Percentiles rank a stretch among this genome's conserved stretches.
Evolutionary conservation across 352 stramenopile genomes (phyloP).

Genomic region (Pythium coloratum): DNA sequence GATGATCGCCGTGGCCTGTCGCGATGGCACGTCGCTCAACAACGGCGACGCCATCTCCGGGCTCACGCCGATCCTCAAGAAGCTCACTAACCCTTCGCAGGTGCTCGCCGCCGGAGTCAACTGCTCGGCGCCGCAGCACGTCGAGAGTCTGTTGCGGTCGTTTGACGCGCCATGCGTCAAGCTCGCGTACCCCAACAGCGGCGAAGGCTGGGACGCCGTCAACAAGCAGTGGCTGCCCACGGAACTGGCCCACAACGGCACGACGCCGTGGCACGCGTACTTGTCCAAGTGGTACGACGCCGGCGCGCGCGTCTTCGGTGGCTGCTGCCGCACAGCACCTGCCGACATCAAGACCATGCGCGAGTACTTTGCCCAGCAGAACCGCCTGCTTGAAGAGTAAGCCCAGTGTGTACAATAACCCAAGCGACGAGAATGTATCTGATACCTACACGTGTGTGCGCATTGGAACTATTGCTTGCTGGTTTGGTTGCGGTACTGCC

Average conservation of each 20-base stretch:
- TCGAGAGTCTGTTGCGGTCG: slow-evolving; percentile 56
- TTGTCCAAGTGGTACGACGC: slow-evolving; percentile 66
- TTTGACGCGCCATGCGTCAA: slow-evolving; percentile 53
- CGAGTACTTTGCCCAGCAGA: slow-evolving; percentile 40
- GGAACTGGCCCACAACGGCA: slow-evolving; percentile 28
- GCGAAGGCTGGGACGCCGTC: slow-evolving; percentile 75
- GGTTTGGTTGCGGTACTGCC: not conserved
- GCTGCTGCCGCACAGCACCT: slow-evolving; percentile 80
- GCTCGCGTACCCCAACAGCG: slow-evolving; percentile 85
- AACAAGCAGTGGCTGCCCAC: slow-evolving; percentile 72
- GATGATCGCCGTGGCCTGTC: slow-evolving; percentile 69
- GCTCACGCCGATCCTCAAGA: slow-evolving; percentile 41
- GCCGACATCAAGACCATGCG: slow-evolving; percentile 68
- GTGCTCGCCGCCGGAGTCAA: slow-evolving; percentile 84
- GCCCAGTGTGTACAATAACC: not conserved
- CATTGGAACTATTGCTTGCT: not conserved
- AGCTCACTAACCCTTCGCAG: slow-evolving; percentile 53
- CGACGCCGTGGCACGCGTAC: slow-evolving; percentile 56
- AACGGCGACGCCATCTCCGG: slow-evolving; percentile 57
- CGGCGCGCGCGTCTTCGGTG: slow-evolving; percentile 75
- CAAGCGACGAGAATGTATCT: not conserved
- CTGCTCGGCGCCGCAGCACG: slow-evolving; percentile 76
- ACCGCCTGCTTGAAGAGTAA: slow-evolving; percentile 18
- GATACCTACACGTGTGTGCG: not conserved
- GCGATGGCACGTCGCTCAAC: slow-evolving; percentile 63